Evolutionary conservation across 805 yeast species (phyloP), one percentile per base, ranked within the genome.

Genomic region (Saturnispora mendoncae): DNA sequence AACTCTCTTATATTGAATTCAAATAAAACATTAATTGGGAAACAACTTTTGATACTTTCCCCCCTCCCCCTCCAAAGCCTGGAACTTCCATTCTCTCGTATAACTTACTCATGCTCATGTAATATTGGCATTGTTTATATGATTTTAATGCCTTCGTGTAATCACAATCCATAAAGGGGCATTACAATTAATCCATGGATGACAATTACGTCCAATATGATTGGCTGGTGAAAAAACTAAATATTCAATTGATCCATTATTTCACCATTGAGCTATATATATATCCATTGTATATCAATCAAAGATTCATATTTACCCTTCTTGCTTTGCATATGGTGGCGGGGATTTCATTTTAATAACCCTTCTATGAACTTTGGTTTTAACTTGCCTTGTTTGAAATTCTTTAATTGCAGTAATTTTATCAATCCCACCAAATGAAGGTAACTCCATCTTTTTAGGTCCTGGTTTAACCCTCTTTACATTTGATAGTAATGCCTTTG

Each of bases 311-410:
- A n/a, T n/a, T n/a, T n/a, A n/a, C n/a, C n/a, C n/a, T n/a, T 27
- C 4, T 28, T 32, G 21, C 26, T 32, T 26, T 14, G 23, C 15
- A 14, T 35, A 35, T 14, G 41, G 41, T 4, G 41, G 29, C 5
- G 41, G 41, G 14, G 39, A 35, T 19, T 15, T 18, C 39, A 40
- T 40, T 18, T 29, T 40, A n/a, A 40, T 34, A 10, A 40, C 35
- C 15, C 43, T 40, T 40, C 39, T 40, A 18, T 34, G 30, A 19
- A 35, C 27, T 23, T 39, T 33, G 14, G 14, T 15, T 19, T 39
- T 33, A 8, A 17, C 23, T 15, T 33, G 32, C 23, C 20, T 39
- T 8, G 26, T 33, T 24, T 39, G 42, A 17, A 39, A 33, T 9
- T 39, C 36, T 15, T 39, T 39, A 21, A 39, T 39, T 19, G 25